Evolutionary conservation across 805 yeast genomes (phyloP).

Genomic region (Pichia gijzeniarum): DNA sequence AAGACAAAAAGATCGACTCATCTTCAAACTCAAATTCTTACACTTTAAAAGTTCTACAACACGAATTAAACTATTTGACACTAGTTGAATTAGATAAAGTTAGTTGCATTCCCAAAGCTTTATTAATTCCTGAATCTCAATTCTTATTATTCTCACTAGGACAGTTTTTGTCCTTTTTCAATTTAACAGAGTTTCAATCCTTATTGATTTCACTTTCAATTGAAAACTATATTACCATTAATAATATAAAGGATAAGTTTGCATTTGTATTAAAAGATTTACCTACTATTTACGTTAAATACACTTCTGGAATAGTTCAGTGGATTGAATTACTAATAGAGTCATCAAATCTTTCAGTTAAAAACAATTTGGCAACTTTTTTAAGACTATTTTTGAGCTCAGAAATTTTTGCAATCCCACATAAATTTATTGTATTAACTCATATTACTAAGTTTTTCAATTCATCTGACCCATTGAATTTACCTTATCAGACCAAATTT

Average conservation of each 20-base stretch:
- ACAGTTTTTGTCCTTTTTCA: slow-evolving; percentile 26
- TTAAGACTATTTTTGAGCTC: slow-evolving; percentile 23
- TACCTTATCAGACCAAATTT: slow-evolving; percentile 10
- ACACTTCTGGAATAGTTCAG: slow-evolving; percentile 25
- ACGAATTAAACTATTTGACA: slow-evolving; percentile 23
- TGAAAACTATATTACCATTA: slow-evolving; percentile 17
- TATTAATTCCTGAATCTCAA: slow-evolving; percentile 22
- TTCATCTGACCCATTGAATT: not conserved
- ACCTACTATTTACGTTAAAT: slow-evolving; percentile 21
- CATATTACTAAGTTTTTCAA: slow-evolving; percentile 11
- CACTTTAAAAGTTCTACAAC: slow-evolving; percentile 18
- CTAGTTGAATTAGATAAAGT: slow-evolving; percentile 16
- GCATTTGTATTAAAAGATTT: slow-evolving; percentile 17
- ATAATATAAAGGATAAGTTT: slow-evolving; percentile 9
- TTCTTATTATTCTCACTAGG: slow-evolving; percentile 26
- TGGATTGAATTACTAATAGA: slow-evolving; percentile 21
- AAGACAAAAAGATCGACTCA: slow-evolving; percentile 16
- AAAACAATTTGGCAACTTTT: slow-evolving; percentile 16
- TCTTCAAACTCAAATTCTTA: slow-evolving; percentile 11
- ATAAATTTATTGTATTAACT: slow-evolving; percentile 24
- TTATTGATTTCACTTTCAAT: slow-evolving; percentile 24
- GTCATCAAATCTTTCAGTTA: slow-evolving; percentile 11
- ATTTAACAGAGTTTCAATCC: slow-evolving; percentile 22
- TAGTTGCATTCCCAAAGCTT: slow-evolving; percentile 11
- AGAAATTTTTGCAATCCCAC: slow-evolving; percentile 25